Conservation (phyloP, 768 basidiomycete genomes). For the Jaapia argillacea region DNA sequence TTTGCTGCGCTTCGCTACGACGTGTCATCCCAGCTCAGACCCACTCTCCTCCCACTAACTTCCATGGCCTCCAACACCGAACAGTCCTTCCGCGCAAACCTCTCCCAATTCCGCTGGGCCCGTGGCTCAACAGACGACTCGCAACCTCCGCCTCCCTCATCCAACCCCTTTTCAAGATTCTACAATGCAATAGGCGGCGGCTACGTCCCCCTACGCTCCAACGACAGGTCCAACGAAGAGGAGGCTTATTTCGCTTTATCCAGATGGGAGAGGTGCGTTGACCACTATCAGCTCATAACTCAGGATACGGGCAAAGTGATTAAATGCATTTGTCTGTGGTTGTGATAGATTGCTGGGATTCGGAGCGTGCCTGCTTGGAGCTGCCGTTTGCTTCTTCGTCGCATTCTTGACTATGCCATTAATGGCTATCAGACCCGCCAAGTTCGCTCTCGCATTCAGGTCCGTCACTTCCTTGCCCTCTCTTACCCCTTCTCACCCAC, state of each 20-base stretch:
- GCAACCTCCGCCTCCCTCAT: slow-evolving; percentile 25
- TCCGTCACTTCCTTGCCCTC: slow-evolving; percentile 16
- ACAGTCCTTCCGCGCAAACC: slow-evolving; percentile 61
- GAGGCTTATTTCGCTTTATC: slow-evolving; percentile 91
- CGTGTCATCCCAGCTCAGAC: too few species aligned
- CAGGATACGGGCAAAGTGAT: too few species aligned
- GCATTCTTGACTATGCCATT: slow-evolving; percentile 77
- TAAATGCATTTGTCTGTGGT: too few species aligned
- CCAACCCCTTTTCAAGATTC: slow-evolving; percentile 77
- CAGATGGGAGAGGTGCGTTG: slow-evolving; percentile 80
- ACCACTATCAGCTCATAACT: slow-evolving; percentile 4
- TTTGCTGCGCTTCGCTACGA: too few species aligned
- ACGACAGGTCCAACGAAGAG: slow-evolving; percentile 83
- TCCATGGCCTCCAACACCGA: slow-evolving; percentile 31
- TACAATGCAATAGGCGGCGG: slow-evolving; percentile 79
- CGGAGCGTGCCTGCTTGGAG: slow-evolving; percentile 80
- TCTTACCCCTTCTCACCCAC: not conserved
- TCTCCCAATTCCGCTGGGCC: slow-evolving; percentile 86
- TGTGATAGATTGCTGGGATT: slow-evolving; percentile 74
- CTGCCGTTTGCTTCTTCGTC: slow-evolving; percentile 88
- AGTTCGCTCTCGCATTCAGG: slow-evolving; percentile 89
- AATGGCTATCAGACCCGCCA: slow-evolving; percentile 67
- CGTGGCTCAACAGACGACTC: slow-evolving; percentile 65
- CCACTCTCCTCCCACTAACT: too few species aligned
- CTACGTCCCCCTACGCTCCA: slow-evolving; percentile 82